Percentiles rank a stretch among this genome's conserved stretches.
Conservation (phyloP, 1,284 basidiomycete genomes). For the Marasmius fiardii region DNA sequence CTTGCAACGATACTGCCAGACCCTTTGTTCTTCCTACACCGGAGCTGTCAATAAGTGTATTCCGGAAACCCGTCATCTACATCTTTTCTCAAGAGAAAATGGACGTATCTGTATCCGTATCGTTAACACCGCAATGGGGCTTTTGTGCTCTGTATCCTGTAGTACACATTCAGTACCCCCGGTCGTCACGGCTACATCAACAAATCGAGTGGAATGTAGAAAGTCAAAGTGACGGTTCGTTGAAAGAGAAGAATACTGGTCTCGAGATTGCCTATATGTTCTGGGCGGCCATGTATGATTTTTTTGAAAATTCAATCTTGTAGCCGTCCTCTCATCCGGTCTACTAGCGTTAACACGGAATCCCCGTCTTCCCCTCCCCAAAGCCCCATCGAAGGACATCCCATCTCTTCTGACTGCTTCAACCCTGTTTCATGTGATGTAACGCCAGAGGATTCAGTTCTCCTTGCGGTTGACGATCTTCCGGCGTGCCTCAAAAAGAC, state of each 20-base stretch:
- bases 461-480: neutral
- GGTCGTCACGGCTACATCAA: neutral
- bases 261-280: neutral
- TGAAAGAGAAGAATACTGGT: neutral
- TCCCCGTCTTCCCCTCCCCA: too few relatives aligned
- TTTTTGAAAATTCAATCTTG: too few relatives aligned
- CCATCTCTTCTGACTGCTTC: neutral
- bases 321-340: too few relatives aligned
- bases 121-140: conserved; percentile 25
- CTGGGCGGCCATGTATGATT: neutral
- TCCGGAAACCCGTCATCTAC: conserved; percentile 31
- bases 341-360: too few relatives aligned
- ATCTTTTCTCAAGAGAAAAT: conserved; percentile 22
- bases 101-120: conserved; percentile 22
- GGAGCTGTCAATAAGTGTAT: neutral
- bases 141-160: conserved; percentile 31
- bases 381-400: too few relatives aligned
- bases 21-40: neutral
- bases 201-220: neutral
- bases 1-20: neutral
- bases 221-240: neutral
- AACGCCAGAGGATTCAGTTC: neutral
- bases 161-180: conserved; percentile 5
- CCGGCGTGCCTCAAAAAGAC: too few relatives aligned
- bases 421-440: neutral